These are phyloP conservation scores for Fusarium aywerte DNA, from an alignment of 2,329 filamentous ascomycete species.

Conservation along the genomic window DNA sequence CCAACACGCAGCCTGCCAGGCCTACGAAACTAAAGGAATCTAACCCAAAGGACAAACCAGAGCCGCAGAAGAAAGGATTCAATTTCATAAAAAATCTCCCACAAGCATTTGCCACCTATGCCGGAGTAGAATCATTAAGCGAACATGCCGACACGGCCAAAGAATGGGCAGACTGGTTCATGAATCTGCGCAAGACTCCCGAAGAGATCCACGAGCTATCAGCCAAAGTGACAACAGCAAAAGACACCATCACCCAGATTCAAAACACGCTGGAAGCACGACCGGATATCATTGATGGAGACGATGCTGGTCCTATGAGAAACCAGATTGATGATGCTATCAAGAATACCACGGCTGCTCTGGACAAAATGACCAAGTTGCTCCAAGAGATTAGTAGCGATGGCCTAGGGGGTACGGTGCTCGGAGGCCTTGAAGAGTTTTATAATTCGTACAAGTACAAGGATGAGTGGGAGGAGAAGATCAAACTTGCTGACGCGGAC, in stretches of 20 bases:
- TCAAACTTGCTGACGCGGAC: slow-evolving; percentile 46
- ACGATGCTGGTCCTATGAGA: slow-evolving; percentile 43
- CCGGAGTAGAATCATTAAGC: slow-evolving; percentile 42
- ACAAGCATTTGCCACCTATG: slow-evolving; percentile 43
- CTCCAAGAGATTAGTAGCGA: slow-evolving; percentile 46
- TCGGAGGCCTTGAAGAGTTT: slow-evolving; percentile 45
- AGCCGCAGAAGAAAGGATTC: not conserved
- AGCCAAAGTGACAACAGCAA: slow-evolving; percentile 44
- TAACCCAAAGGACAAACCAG: not conserved
- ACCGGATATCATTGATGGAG: slow-evolving; percentile 49
- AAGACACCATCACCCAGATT: slow-evolving; percentile 49
- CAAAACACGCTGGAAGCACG: slow-evolving; percentile 45
- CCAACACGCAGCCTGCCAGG: not conserved
- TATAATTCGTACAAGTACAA: slow-evolving; percentile 51
- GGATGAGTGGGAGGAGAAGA: slow-evolving; percentile 48
- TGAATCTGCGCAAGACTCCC: slow-evolving; percentile 47
- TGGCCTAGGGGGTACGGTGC: slow-evolving; percentile 34
- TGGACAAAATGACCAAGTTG: slow-evolving; percentile 48
- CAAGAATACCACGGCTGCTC: slow-evolving; percentile 40
- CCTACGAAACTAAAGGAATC: not conserved
- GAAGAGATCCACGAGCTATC: slow-evolving; percentile 47
- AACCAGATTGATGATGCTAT: slow-evolving; percentile 48
- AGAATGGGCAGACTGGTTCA: slow-evolving; percentile 51
- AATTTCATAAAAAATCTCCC: slow-evolving; percentile 43
- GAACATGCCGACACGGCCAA: slow-evolving; percentile 49